Evolutionary conservation across 225 moss, liverwort and hornwort genomes (phyloP), one percentile per base, ranked within the genome.

Genomic region (Climacium dendroides): DNA sequence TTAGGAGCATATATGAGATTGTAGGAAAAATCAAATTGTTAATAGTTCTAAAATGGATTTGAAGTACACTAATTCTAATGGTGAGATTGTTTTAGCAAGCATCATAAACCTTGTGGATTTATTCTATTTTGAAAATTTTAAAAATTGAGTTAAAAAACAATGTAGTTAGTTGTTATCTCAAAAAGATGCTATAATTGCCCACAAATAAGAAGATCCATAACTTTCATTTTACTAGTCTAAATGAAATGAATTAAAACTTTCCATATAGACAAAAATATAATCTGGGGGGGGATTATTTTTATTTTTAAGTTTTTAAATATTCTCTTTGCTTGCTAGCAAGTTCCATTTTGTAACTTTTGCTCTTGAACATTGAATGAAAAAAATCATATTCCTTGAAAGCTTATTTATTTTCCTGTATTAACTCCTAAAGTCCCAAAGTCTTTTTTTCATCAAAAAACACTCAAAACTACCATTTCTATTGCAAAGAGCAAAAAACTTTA

Each of bases 361-460:
- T 52, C 22, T 0, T 23, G 0, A 34, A 2, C 23, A 35, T 0
- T 0, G 0, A n/a, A 47, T 45, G 0, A 0, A 24, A 76, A 14
- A 35, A 8, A 53, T 7, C n/a, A 9, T 3, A 9, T 53, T 3
- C 6, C 5, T 0, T 0, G 0, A 3, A 22, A 53, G 3, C 5
- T 74, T 35, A 8, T 35, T 1, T 53, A 35, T 75, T 5, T 20
- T 7, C 15, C n/a, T n/a, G n/a, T n/a, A n/a, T n/a, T n/a, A n/a
- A n/a, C n/a, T n/a, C n/a, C n/a, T n/a, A n/a, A n/a, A n/a, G n/a
- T n/a, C n/a, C n/a, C n/a, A n/a, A n/a, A n/a, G n/a, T n/a, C n/a
- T n/a, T n/a, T n/a, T n/a, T n/a, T n/a, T n/a, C n/a, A n/a, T n/a
- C n/a, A n/a, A n/a, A n/a, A n/a, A n/a, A n/a, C n/a, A n/a, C n/a